Conservation (phyloP, 129 eudicot genomes). For the Flaveria trinervia region DNA sequence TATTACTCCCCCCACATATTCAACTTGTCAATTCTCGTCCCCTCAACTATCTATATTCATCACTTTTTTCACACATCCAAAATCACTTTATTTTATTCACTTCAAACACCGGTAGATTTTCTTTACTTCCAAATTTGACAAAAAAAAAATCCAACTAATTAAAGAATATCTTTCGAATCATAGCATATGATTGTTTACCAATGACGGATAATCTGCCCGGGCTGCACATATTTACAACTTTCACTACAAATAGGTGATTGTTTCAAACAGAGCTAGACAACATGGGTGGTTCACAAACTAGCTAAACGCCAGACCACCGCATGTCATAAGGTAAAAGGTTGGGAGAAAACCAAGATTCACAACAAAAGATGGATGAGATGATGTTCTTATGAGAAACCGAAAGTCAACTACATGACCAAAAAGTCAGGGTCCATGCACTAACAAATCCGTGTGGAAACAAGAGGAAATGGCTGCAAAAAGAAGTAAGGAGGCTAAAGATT, state of each 20-base stretch:
- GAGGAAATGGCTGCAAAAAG: constrained; percentile 58
- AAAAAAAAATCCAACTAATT: no score
- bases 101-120: no score
- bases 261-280: neutral
- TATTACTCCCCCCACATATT: no score
- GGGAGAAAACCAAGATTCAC: constrained; percentile 51
- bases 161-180: no score
- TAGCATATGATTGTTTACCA: no score
- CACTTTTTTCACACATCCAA: no score
- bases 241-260: neutral
- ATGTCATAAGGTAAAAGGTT: constrained; percentile 38
- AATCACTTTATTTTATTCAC: no score
- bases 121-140: no score
- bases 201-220: constrained; percentile 11
- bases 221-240: neutral
- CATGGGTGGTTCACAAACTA: constrained; percentile 65
- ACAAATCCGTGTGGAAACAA: constrained; percentile 71
- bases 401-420: constrained; percentile 54
- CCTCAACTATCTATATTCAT: no score
- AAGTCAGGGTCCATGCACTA: constrained; percentile 54
- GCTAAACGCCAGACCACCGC: constrained; percentile 22
- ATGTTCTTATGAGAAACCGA: constrained; percentile 61
- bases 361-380: constrained; percentile 53
- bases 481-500: constrained; percentile 47
- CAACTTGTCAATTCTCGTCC: no score